Conservation (phyloP, 106 monocot species). For the Apostasia shenzhenica region DNA sequence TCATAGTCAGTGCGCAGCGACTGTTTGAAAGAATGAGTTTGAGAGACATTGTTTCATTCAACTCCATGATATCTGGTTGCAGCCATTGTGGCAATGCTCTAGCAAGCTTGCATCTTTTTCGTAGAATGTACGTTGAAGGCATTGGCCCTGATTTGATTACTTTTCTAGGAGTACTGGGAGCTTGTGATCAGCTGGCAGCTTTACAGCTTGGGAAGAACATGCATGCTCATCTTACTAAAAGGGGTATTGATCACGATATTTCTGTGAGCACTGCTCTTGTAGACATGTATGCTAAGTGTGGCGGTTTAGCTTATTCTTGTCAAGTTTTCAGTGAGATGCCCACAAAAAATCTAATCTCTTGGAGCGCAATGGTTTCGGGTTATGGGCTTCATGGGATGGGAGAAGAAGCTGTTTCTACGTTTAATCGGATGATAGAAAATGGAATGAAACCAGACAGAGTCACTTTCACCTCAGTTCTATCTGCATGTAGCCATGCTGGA, state of each 20-base stretch:
- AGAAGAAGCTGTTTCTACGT: conserved; percentile 30
- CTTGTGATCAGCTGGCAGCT: conserved; percentile 29
- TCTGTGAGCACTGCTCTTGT: conserved; percentile 34
- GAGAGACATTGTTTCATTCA: conserved; percentile 41
- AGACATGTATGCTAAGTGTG: conserved; percentile 55
- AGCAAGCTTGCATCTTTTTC: conserved; percentile 27
- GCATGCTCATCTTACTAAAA: conserved; percentile 20
- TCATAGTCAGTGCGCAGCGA: conserved; percentile 21
- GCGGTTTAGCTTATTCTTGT: conserved; percentile 24
- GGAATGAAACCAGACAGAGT: conserved; percentile 28
- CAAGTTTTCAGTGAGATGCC: conserved; percentile 35
- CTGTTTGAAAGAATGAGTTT: conserved; percentile 33
- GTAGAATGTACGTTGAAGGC: conserved; percentile 23
- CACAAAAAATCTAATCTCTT: conserved; percentile 31
- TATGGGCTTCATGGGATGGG: conserved; percentile 53
- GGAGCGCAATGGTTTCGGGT: conserved; percentile 47
- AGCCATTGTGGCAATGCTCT: conserved; percentile 25
- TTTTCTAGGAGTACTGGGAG: conserved; percentile 33
- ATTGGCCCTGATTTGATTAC: conserved; percentile 21
- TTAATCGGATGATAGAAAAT: conserved; percentile 23
- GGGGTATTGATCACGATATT: conserved; percentile 15
- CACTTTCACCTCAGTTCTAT: conserved; percentile 39
- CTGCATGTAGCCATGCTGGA: conserved; percentile 49
- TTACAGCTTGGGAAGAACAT: conserved; percentile 34
- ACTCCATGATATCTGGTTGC: conserved; percentile 35